phyloP scores from a whole-genome alignment of 345 rosid genomes.

The Xanthoceras sorbifolium region DNA sequence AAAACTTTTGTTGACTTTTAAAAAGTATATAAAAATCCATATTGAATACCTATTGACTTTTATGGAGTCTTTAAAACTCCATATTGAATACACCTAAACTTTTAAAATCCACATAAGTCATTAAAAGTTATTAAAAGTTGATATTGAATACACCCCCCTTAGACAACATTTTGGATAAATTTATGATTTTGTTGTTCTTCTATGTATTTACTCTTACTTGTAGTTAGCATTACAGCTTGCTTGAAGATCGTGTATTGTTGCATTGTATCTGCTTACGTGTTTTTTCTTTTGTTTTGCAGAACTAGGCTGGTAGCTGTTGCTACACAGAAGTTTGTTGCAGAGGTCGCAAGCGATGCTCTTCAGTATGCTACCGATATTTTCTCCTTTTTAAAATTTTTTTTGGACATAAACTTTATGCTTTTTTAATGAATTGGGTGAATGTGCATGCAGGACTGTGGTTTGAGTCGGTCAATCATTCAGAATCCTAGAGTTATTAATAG shows the following conservation, averaged over 20 bases:
- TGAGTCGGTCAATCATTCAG: neutral
- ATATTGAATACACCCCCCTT: no score
- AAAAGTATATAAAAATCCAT: no score
- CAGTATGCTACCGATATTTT: constrained; percentile 48
- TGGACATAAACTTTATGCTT: neutral
- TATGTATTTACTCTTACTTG: neutral
- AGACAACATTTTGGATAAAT: neutral
- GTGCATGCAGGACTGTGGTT: neutral
- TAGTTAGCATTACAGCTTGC: neutral
- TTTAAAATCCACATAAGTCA: no score
- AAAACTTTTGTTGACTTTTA: no score
- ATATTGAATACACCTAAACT: no score
- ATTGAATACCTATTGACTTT: no score
- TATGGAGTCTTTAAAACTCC: no score
- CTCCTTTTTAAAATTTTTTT: neutral
- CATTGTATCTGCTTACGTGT: neutral
- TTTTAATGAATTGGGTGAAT: neutral
- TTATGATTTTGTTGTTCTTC: no score
- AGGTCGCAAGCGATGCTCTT: constrained; percentile 91
- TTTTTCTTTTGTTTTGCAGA: constrained; percentile 45
- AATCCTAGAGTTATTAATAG: neutral
- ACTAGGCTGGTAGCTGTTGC: constrained; percentile 91
- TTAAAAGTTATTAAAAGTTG: no score
- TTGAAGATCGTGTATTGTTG: neutral
- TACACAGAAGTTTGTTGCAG: constrained; percentile 92